Conservation (phyloP, 148 eudicot genomes). For the Persicaria maculosa region DNA sequence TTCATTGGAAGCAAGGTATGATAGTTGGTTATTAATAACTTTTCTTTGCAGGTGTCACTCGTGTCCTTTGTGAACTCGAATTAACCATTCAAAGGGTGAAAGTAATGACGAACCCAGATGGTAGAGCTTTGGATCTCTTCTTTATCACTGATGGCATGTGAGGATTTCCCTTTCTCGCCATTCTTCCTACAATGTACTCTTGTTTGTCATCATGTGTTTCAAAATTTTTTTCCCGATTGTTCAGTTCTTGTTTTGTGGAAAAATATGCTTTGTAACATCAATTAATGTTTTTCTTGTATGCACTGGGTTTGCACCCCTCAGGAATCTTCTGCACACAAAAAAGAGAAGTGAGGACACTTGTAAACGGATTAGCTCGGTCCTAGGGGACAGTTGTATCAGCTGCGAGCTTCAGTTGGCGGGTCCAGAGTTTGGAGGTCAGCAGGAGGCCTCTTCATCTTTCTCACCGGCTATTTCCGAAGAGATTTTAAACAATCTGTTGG, state of each 20-base stretch:
- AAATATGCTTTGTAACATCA: too few relatives aligned
- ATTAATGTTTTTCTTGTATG: too few relatives aligned
- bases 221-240: not conserved
- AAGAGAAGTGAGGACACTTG: slow-evolving; percentile 51
- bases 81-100: slow-evolving; percentile 65
- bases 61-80: slow-evolving; percentile 67
- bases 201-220: not conserved
- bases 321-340: slow-evolving; percentile 70
- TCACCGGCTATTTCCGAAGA: slow-evolving; percentile 63
- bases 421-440: slow-evolving; percentile 43
- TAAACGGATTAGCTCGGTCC: slow-evolving; percentile 40
- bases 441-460: slow-evolving; percentile 31
- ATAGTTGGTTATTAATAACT: not conserved
- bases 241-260: not conserved
- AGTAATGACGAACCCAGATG: slow-evolving; percentile 84
- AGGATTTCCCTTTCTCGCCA: slow-evolving; percentile 20
- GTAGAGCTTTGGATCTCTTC: slow-evolving; percentile 63
- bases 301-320: slow-evolving; percentile 12
- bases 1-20: not conserved
- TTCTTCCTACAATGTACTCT: not conserved
- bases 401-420: slow-evolving; percentile 64
- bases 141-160: slow-evolving; percentile 69
- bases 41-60: slow-evolving; percentile 57
- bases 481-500: slow-evolving; percentile 45
- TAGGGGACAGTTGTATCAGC: slow-evolving; percentile 64